Percentiles rank a stretch among this genome's conserved stretches.
phyloP scores from a whole-genome alignment of 192 early-diverging fungal genomes.

The Thoreauomyces humboldtii region DNA sequence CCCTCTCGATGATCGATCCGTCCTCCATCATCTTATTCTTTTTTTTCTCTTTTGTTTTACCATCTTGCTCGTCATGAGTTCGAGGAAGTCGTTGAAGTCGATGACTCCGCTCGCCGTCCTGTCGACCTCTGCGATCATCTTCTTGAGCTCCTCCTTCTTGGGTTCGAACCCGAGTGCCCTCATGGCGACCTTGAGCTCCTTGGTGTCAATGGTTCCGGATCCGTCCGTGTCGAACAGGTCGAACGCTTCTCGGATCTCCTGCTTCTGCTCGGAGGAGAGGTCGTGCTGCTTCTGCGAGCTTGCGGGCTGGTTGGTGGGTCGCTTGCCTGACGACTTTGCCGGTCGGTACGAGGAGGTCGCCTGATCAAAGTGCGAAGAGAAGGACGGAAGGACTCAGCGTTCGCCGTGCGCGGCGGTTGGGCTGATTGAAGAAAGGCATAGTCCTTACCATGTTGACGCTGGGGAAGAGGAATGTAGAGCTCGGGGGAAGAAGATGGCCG shows the following conservation, averaged over 20 bases:
- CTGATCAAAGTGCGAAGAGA: constrained; percentile 5
- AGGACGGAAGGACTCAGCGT: too few relatives aligned
- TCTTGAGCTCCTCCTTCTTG: constrained; percentile 55
- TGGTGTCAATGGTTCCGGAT: constrained; percentile 55
- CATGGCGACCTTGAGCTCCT: constrained; percentile 71
- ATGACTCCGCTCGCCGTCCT: constrained; percentile 52
- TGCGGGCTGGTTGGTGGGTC: neutral
- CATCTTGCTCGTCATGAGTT: constrained; percentile 64
- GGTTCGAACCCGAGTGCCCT: constrained; percentile 59
- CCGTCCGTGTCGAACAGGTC: constrained; percentile 68
- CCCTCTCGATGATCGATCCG: too few relatives aligned
- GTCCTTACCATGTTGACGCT: too few relatives aligned
- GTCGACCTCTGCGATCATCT: constrained; percentile 59
- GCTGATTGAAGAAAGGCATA: too few relatives aligned
- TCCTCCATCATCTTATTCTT: too few relatives aligned
- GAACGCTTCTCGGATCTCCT: constrained; percentile 69
- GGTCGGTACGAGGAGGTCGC: constrained; percentile 7
- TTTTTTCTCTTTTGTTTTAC: constrained; percentile 29
- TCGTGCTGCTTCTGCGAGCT: constrained; percentile 20
- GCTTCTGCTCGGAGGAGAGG: constrained; percentile 61
- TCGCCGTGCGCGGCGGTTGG: too few relatives aligned
- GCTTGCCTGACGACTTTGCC: too few relatives aligned
- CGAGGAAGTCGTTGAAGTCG: constrained; percentile 75
- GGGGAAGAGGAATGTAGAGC: too few relatives aligned
- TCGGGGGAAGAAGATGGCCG: too few relatives aligned